A percentile compares a stretch with the other conserved stretches of the same genome.
phyloP scores from a whole-genome alignment of 2,329 filamentous ascomycete genomes.

The Tothia fuscella region DNA sequence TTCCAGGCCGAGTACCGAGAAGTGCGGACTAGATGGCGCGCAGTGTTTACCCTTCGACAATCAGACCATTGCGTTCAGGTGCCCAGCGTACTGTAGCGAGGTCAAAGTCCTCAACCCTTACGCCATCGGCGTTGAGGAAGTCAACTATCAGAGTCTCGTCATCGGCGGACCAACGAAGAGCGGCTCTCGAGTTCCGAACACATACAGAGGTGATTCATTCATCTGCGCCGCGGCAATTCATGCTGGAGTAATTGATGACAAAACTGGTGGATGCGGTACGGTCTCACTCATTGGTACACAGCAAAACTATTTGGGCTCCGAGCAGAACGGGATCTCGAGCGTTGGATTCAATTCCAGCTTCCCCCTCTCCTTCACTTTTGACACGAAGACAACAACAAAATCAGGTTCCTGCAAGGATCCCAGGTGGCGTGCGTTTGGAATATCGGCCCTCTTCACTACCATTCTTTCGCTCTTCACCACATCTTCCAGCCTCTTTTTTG shows the following conservation, averaged over 20 bases:
- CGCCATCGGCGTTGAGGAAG: conserved; percentile 44
- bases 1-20: not conserved
- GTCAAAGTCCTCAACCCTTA: conserved; percentile 37
- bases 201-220: conserved; percentile 27
- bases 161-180: conserved; percentile 45
- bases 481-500: conserved; percentile 21
- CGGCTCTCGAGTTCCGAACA: conserved; percentile 12
- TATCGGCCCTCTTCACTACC: conserved; percentile 22
- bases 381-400: conserved; percentile 13
- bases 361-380: conserved; percentile 23
- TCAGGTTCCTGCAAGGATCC: conserved; percentile 21
- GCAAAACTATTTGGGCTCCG: conserved; percentile 15
- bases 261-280: conserved; percentile 23
- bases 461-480: conserved; percentile 22
- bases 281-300: conserved; percentile 19
- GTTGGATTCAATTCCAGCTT: conserved; percentile 23
- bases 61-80: conserved; percentile 41
- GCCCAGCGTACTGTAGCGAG: conserved; percentile 41
- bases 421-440: conserved; percentile 21
- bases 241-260: conserved; percentile 20
- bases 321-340: conserved; percentile 22
- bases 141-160: conserved; percentile 53
- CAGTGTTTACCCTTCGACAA: conserved; percentile 43
- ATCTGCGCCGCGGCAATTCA: conserved; percentile 26
- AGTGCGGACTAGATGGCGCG: conserved; percentile 31